Evolutionary conservation across 2,329 filamentous ascomycete species (phyloP), one percentile per base, ranked within the genome.

Genomic region (Cladosporium sp.): DNA sequence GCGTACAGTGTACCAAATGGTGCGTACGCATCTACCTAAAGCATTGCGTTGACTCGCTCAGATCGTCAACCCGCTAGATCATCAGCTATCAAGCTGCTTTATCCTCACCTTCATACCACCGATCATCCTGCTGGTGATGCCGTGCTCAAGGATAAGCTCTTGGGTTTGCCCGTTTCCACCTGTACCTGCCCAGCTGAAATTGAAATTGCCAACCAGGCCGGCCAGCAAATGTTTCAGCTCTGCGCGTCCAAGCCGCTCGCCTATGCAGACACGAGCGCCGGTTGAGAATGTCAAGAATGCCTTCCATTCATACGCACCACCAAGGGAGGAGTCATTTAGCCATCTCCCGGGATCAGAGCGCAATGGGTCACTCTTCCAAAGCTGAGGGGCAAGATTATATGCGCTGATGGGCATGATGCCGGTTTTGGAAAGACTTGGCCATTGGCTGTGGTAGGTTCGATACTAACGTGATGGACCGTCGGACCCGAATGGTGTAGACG

Each of bases 401-500:
- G 72, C 72, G 66, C 69, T 72, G 0, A 71, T 69, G 0, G 65
- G 63, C 7, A 75, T 59, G 34, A 73, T 61, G 37, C 70, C 42
- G 19, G 68, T 58, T 62, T 64, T 3, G 72, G 74, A 5, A 77
- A 63, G 52, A 58, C 58, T 7, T 70, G 63, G 14, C 64, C 67
- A 28, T 56, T 58, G 3, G 77, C 66, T 2, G 70, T 71, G 1
- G 73, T 73, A 53, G 74, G 69, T 18, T 68, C 66, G 9, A 75
- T 65, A 6, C 71, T 65, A 16, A 71, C 56, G 50, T 74, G 73
- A 38, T 74, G 63, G 48, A 76, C 76, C 63, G 70, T 72, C 1
- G 74, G 74, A 1, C 77, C 73, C 5, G 73, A 68, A 4, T 74
- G 73, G 53, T 75, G 76, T 4, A 77, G 63, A 9, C 74, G 71